Evolutionary conservation across 768 basidiomycete genomes (phyloP).

Genomic region (Nevesoporus exiguus): DNA sequence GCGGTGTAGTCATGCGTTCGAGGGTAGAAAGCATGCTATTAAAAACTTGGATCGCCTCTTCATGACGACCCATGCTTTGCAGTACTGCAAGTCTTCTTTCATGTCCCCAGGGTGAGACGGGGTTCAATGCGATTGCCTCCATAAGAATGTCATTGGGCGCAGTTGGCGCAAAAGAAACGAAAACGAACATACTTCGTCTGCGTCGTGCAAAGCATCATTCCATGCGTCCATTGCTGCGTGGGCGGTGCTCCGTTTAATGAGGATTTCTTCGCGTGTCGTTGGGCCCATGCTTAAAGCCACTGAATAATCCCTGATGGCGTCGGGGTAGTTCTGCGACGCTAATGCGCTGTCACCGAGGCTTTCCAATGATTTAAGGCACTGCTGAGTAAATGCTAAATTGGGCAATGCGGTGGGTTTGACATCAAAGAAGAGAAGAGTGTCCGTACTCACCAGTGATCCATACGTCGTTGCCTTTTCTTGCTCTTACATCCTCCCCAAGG

Average conservation of each 20-base stretch:
- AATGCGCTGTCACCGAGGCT: not conserved
- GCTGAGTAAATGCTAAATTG: not conserved
- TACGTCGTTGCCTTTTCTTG: not conserved
- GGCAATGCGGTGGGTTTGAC: no score
- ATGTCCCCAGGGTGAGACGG: not conserved
- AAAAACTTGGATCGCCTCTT: not conserved
- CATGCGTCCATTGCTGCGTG: not conserved
- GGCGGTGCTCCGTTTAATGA: not conserved
- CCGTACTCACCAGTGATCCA: not conserved
- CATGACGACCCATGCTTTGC: not conserved
- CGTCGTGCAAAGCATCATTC: not conserved
- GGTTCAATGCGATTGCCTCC: not conserved
- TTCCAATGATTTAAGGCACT: not conserved
- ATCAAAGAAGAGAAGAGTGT: not conserved
- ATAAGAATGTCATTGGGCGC: not conserved
- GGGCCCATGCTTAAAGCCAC: not conserved
- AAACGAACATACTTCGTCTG: not conserved
- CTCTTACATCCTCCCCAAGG: not conserved
- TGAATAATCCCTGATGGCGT: not conserved
- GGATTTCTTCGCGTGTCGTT: not conserved
- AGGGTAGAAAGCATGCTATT: not conserved
- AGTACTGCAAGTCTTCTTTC: not conserved
- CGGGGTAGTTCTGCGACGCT: not conserved
- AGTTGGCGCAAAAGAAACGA: not conserved
- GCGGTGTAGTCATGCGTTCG: not conserved